Base-by-base conservation (phyloP, 257 asterid species). In the Cruciata laevipes region DNA sequence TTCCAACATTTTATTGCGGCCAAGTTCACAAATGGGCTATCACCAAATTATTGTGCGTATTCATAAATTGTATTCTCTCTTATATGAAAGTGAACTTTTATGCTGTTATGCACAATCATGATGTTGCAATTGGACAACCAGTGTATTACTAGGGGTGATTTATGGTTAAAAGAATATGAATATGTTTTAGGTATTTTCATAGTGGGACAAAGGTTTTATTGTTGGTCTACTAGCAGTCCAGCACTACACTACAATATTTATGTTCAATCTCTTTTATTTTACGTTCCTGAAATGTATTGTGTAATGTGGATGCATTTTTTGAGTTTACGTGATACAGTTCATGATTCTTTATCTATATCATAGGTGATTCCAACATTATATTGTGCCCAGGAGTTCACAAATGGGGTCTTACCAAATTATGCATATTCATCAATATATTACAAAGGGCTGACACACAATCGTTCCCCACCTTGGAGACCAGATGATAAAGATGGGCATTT, bases 401-500 rank as follows among this genome's bases (percentile, higher is more conserved):
- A 64, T 69, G 95, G 81, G 66, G 30, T 27, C 1, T 73, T 79
- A 70, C 79, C 93, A 56, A 88, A 79, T 74, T 84, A 84, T 77
- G 89, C 89, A 16, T 78, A 85, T 80, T 88, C 97, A 44, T 86
- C 97, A 47, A 82, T 84, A 57, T 90, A 84, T 83, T 84, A 81
- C 83, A 88, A 86, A 69, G 95, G 91, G 72, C 70, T 87, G 72
- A 80, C 86, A 32, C 85, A 76, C 56, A 84, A 75, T 76, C 88
- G 87, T 49, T 90, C 97, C 75, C 97, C 96, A 52, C 96, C 97
- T 14, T 83, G 85, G 92, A 83, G 97, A 73, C 75, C 86, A 38
- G 95, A 90, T 77, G 97, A 88, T 78, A 88, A 88, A 79, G 97
- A 90, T 71, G 96, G 97, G 23, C 96, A 90, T 79, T 90, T 81